Conservation (phyloP, 495 filamentous ascomycete species). For the Penicillium silybi region DNA sequence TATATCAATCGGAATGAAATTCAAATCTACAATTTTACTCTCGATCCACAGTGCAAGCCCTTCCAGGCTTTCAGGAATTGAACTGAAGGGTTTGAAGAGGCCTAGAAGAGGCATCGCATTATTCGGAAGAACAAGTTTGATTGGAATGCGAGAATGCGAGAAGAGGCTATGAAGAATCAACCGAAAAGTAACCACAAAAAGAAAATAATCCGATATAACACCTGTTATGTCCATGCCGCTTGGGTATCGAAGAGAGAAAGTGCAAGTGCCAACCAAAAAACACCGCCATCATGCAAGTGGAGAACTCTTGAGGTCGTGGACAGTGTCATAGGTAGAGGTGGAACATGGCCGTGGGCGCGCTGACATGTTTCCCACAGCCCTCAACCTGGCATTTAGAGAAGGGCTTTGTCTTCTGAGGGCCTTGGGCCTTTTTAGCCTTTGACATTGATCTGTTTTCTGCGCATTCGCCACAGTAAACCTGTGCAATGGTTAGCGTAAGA, state of each 20-base stretch:
- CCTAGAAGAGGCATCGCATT: not conserved
- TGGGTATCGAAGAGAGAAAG: conserved; percentile 24
- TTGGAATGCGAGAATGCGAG: not conserved
- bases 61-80: not conserved
- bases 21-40: not conserved
- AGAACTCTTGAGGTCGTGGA: not conserved
- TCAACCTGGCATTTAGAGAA: conserved; percentile 51
- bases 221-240: conserved; percentile 19
- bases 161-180: not conserved
- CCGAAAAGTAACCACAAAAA: not conserved
- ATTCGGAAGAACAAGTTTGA: no score
- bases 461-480: conserved; percentile 74
- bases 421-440: conserved; percentile 32
- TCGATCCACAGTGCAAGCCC: not conserved
- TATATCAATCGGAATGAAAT: conserved; percentile 4
- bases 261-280: conserved; percentile 4
- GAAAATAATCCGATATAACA: conserved; percentile 8
- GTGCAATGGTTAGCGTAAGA: conserved; percentile 5
- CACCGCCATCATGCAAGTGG: conserved; percentile 17
- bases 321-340: conserved; percentile 46
- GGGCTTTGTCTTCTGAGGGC: conserved; percentile 26
- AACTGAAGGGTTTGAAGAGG: not conserved
- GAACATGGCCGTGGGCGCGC: conserved; percentile 37
- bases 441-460: conserved; percentile 46
- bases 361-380: conserved; percentile 42